Evolutionary conservation across 495 filamentous ascomycete genomes (phyloP).

Genomic region (Hyaloscypha variabilis): DNA sequence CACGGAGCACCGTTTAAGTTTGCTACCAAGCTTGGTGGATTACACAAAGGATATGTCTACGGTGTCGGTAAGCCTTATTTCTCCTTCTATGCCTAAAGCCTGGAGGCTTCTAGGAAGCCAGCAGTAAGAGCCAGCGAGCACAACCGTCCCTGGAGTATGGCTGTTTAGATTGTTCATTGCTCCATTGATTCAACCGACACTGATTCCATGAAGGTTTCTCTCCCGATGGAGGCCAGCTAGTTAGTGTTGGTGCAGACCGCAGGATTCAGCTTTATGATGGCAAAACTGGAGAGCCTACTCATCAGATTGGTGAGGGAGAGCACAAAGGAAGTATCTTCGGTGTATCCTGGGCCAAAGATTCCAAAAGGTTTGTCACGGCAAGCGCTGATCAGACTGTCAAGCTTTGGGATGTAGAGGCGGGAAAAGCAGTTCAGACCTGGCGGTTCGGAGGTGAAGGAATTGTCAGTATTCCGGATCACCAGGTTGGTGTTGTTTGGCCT

Average conservation of each 20-base stretch:
- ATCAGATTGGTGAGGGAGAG: slow-evolving; percentile 73
- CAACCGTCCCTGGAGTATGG: too few species aligned
- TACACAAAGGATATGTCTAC: slow-evolving; percentile 87
- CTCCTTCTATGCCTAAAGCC: too few species aligned
- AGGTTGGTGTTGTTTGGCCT: slow-evolving; percentile 94
- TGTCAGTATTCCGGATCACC: slow-evolving; percentile 78
- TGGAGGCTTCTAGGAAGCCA: too few species aligned
- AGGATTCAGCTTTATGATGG: slow-evolving; percentile 94
- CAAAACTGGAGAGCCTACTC: slow-evolving; percentile 83
- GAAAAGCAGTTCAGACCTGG: slow-evolving; percentile 79
- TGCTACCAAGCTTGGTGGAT: slow-evolving; percentile 67
- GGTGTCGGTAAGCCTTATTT: slow-evolving; percentile 53
- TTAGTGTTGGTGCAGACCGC: slow-evolving; percentile 86
- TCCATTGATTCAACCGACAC: too few species aligned
- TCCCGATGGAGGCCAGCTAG: slow-evolving; percentile 81
- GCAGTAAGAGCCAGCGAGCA: too few species aligned
- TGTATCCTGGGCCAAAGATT: slow-evolving; percentile 88
- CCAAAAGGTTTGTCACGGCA: slow-evolving; percentile 85
- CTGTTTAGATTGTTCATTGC: too few species aligned
- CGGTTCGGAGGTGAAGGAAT: slow-evolving; percentile 79
- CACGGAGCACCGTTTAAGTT: slow-evolving; percentile 96
- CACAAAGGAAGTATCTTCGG: slow-evolving; percentile 94
- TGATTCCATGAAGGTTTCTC: slow-evolving; percentile 39
- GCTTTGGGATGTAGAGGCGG: slow-evolving; percentile 84
- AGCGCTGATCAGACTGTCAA: slow-evolving; percentile 93